Base-by-base conservation (phyloP, 768 basidiomycete genomes). In the Leccinum rimulosum region DNA sequence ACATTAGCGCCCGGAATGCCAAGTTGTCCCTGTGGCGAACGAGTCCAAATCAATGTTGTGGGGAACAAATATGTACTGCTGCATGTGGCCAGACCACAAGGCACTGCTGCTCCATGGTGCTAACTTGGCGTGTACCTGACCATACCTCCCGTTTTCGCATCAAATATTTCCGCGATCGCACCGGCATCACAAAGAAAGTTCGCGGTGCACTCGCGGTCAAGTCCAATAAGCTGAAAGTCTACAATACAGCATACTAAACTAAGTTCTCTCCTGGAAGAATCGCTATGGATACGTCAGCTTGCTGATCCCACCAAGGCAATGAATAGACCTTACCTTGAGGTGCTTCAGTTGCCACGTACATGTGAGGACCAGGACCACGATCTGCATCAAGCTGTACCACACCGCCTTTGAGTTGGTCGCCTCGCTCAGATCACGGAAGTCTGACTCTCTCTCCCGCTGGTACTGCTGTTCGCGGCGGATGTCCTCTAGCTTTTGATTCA, bases 401-500 rank as follows among this genome's bases (percentile, higher is more conserved):
- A 98, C 91, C 1, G 97, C 95, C 60, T 87, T 79, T n/a, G 88
- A 77, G 75, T 99, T 99, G 40, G 93, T 96, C 15, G 75, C 73
- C 75, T 99, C 97, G 66, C 92, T 95, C 62, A 98, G 74, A 74
- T 94, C 78, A 40, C 97, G 79, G 71, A 90, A 99, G 66, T 91
- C 88, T 11, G 91, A 80, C 75, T 99, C 97, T 64, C 97, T 80
- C 76, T 99, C 96, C 47, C 97, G 82, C 78, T 98, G 96, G 71
- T 98, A 99, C 74, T 95, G 92, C 76, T 99, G 97, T 75, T 98
- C 97, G 27, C 94, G 80, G 50, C 93, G 82, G 56, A 98, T 89
- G 66, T 96, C 94, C 73, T 91, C 92, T 52, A 99, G 80, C 74
- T 94, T 96, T 68, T 86, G 82, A 75, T 98, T 99, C 61, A 99